Percentiles rank a stretch among this genome's conserved stretches.
Evolutionary conservation across 495 filamentous ascomycete genomes (phyloP).

Genomic region (Annulohypoxylon nitens): DNA sequence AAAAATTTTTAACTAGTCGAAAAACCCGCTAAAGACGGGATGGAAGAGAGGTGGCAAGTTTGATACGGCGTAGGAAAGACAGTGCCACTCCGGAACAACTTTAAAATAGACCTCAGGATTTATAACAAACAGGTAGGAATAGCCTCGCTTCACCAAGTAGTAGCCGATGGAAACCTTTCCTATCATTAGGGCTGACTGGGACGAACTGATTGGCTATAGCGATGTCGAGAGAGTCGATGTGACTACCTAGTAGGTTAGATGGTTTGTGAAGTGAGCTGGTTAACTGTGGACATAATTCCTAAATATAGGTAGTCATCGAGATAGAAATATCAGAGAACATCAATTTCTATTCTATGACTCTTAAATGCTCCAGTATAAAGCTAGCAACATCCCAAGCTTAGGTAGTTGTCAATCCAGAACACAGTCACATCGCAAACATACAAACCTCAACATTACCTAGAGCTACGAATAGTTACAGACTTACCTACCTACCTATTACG

Average conservation of each 20-base stretch:
- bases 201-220: background rate
- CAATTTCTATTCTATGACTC: background rate
- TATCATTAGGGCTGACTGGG: background rate
- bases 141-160: background rate
- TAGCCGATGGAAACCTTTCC: background rate
- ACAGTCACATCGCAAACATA: background rate
- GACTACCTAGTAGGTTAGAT: too few relatives aligned
- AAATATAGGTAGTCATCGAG: background rate
- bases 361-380: background rate
- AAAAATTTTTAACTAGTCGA: background rate
- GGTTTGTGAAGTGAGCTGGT: too few relatives aligned
- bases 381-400: background rate
- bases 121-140: background rate
- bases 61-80: background rate
- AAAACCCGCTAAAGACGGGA: background rate
- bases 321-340: background rate
- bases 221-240: background rate
- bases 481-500: background rate
- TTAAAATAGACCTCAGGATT: conserved; percentile 1
- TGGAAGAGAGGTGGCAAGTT: background rate
- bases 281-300: background rate
- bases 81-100: background rate
- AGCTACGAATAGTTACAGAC: background rate
- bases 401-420: background rate
- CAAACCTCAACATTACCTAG: background rate